Base-by-base conservation (phyloP, 1,284 basidiomycete genomes). In the Phlebopus sp. region DNA sequence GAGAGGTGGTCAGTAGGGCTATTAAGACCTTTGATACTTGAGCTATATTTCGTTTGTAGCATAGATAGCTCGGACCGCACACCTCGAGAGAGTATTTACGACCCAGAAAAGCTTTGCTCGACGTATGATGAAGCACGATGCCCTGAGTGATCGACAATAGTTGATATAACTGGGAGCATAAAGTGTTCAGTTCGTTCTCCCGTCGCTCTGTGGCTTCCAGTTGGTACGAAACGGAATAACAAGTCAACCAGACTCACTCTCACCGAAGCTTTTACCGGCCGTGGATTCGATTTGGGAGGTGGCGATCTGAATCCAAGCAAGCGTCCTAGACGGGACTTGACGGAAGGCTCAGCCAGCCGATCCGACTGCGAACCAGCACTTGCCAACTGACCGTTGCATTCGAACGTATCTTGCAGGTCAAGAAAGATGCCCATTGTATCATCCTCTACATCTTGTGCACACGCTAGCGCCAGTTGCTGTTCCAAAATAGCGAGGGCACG, bases 101-200 rank as follows among this genome's bases (percentile, higher is more conserved):
- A 7, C 86, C 84, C 13, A 92, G 74, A 46, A 76, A 88, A 1
- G 63, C 62, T 62, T 94, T 94, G 53, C 82, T 89, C 1, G 75
- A 57, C 10, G 69, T 58, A 62, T 92, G 90, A 19, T 84, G 76
- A 29, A 95, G 72, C 8, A 76, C 77, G n/a, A 92, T 71, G 3
- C 92, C 92, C 68, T 95, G 92, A 6, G 94, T 70, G 17, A 93
- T 70, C 0, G 76, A 80, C 8, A 93, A 70, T 0, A 80, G 70
- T 50, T 80, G 77, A 0, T 73, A 67, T 19, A 88, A 60, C 47
- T 84, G 81, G 0, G 70, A 66, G 4, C 76, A 67, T 10, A 82
- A 45, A 11, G 58, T 63, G 29, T 70, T 59, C 2, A 73, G 69
- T 43, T 82, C 77, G 6, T 65, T 58, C 46, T 73, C 71, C 35